Conservation (phyloP, 345 rosid genomes). For the Brassica juncea region DNA sequence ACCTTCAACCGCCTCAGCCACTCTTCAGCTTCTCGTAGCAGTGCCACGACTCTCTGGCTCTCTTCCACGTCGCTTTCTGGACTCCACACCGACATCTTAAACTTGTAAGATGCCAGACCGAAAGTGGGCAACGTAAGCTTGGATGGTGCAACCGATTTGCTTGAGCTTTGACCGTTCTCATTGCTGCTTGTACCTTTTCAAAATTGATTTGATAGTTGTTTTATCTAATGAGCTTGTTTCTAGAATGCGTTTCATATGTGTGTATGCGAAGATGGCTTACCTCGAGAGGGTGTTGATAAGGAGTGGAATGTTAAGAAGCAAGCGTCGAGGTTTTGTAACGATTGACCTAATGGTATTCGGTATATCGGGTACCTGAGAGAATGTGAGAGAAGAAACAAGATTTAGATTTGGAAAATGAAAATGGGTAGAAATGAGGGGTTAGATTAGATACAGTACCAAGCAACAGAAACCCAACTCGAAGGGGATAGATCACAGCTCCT, state of each 20-base stretch:
- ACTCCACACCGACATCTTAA: slow-evolving; percentile 60
- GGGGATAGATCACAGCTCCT: slow-evolving; percentile 78
- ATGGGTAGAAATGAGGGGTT: too few species aligned
- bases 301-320: slow-evolving; percentile 81
- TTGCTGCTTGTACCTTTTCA: slow-evolving; percentile 39
- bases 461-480: slow-evolving; percentile 82
- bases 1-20: slow-evolving; percentile 79
- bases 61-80: slow-evolving; percentile 46
- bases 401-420: too few species aligned
- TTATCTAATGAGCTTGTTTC: neutral
- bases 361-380: slow-evolving; percentile 55
- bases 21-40: slow-evolving; percentile 61
- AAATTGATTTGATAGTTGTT: neutral
- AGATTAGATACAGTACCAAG: slow-evolving; percentile 50
- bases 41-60: slow-evolving; percentile 52
- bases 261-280: slow-evolving; percentile 40
- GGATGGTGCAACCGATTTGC: slow-evolving; percentile 35
- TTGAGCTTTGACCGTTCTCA: slow-evolving; percentile 46
- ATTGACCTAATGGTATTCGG: slow-evolving; percentile 76
- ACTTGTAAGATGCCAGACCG: slow-evolving; percentile 76
- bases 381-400: too few species aligned
- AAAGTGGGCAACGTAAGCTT: slow-evolving; percentile 58
- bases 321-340: slow-evolving; percentile 75
- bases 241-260: neutral
- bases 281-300: slow-evolving; percentile 56